Percentiles rank a stretch among this genome's conserved stretches.
Evolutionary conservation across 106 monocot species (phyloP).

Genomic region (Chionographis japonica): DNA sequence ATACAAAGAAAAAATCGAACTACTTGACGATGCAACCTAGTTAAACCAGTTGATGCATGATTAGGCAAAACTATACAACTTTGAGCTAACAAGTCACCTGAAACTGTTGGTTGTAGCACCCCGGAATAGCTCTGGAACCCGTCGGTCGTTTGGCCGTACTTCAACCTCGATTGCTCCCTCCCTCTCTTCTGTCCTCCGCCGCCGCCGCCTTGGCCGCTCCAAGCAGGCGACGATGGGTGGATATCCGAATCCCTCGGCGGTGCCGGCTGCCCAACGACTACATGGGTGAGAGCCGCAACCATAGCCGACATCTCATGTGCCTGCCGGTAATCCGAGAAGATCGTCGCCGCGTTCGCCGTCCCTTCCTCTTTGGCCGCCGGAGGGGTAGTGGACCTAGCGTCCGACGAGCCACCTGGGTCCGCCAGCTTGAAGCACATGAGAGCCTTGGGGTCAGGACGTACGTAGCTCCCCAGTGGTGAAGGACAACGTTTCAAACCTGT

Average conservation of each 20-base stretch:
- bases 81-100: neutral
- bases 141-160: neutral
- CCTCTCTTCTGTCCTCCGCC: conserved; percentile 3
- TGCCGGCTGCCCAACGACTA: conserved; percentile 5
- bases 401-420: neutral
- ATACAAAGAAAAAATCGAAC: too few species aligned
- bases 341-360: neutral
- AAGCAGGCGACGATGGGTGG: neutral
- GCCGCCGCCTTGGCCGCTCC: neutral
- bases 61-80: too few species aligned
- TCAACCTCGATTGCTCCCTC: neutral
- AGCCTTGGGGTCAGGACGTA: too few species aligned
- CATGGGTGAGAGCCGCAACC: conserved; percentile 11
- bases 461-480: too few species aligned
- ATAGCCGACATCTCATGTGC: conserved; percentile 15
- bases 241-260: neutral
- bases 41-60: too few species aligned
- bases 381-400: too few species aligned
- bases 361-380: neutral
- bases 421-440: conserved; percentile 5
- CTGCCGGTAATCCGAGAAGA: neutral
- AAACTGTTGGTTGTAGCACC: neutral
- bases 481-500: too few species aligned
- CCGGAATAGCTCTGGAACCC: neutral
- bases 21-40: too few species aligned